Evolutionary conservation across 2,329 filamentous ascomycete genomes (phyloP).

Genomic region (Calonectria multiphialidica): DNA sequence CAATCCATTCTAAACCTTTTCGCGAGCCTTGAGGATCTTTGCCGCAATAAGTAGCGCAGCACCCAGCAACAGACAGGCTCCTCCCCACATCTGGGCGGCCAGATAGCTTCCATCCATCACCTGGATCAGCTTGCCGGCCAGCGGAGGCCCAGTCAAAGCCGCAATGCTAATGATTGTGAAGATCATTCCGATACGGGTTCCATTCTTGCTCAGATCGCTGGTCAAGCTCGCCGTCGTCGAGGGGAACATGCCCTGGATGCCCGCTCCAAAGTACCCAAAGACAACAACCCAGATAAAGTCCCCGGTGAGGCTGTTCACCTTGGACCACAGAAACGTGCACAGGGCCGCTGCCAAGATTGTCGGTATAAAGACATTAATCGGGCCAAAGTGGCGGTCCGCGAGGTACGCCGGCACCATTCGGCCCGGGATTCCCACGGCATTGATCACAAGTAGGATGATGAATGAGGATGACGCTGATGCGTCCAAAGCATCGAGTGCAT

Average conservation of each 20-base stretch:
- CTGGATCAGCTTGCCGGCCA: slow-evolving; percentile 64
- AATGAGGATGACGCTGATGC: slow-evolving; percentile 64
- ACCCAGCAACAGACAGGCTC: slow-evolving; percentile 57
- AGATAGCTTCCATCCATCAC: slow-evolving; percentile 57
- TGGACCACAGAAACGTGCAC: slow-evolving; percentile 64
- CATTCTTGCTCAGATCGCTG: slow-evolving; percentile 64
- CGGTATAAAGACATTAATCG: slow-evolving; percentile 67
- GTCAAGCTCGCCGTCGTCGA: slow-evolving; percentile 61
- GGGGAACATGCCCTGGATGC: slow-evolving; percentile 75
- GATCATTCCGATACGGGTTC: slow-evolving; percentile 70
- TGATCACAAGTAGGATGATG: slow-evolving; percentile 70
- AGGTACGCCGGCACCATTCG: slow-evolving; percentile 67
- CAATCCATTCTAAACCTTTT: slow-evolving; percentile 23
- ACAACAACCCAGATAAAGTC: slow-evolving; percentile 71
- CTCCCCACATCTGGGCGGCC: slow-evolving; percentile 65
- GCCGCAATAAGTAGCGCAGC: slow-evolving; percentile 55
- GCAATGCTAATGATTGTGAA: slow-evolving; percentile 69
- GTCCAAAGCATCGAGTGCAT: slow-evolving; percentile 55
- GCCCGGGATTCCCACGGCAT: slow-evolving; percentile 68
- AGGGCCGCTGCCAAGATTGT: slow-evolving; percentile 61
- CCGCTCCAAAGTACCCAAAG: slow-evolving; percentile 74
- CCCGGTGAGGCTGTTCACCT: slow-evolving; percentile 51
- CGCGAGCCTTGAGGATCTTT: slow-evolving; percentile 46
- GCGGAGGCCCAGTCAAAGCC: slow-evolving; percentile 65
- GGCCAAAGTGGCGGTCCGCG: slow-evolving; percentile 65